These are phyloP conservation scores for Cryptosporidium sp. DNA, from an alignment of 169 alveolate genomes.

Conservation along the genomic window DNA sequence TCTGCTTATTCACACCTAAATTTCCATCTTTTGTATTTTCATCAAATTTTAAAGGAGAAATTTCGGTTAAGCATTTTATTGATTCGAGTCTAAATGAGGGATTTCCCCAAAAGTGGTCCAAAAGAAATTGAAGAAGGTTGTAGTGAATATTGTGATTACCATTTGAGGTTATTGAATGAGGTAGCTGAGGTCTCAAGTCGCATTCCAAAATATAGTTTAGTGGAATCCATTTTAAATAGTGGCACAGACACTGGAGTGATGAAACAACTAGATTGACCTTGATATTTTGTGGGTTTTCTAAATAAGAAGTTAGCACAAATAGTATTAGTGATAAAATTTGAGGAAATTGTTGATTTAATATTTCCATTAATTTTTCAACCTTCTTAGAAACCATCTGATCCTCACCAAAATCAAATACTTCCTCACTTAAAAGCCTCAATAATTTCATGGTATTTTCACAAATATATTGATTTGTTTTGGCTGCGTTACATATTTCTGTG, in stretches of 20 bases:
- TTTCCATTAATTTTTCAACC: constrained; percentile 85
- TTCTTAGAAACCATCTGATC: constrained; percentile 89
- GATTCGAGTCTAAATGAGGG: constrained; percentile 90
- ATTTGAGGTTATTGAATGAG: constrained; percentile 12
- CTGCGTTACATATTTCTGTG: constrained; percentile 97
- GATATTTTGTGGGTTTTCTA: constrained; percentile 85
- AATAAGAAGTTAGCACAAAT: constrained; percentile 88
- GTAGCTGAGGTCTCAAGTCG: constrained; percentile 63
- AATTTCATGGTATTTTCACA: constrained; percentile 98
- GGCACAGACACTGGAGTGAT: constrained; percentile 91
- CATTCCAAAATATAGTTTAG: constrained; percentile 92
- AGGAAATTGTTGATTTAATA: constrained; percentile 82
- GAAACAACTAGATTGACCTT: constrained; percentile 87
- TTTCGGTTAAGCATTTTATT: constrained; percentile 92
- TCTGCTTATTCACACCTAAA: constrained; percentile 42
- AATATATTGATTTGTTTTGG: constrained; percentile 92
- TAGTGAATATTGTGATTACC: constrained; percentile 1
- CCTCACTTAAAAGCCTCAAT: constrained; percentile 96
- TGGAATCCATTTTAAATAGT: constrained; percentile 95
- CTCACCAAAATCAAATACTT: constrained; percentile 93
- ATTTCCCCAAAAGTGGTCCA: constrained; percentile 92
- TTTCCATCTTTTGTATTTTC: constrained; percentile 70
- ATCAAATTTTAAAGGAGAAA: constrained; percentile 85
- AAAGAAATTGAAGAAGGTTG: constrained; percentile 83
- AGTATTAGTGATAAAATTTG: constrained; percentile 85